A percentile compares a stretch with the other conserved stretches of the same genome.
phyloP scores from a whole-genome alignment of 1,284 basidiomycete genomes.

The Phellopilus nigrolimitatus region DNA sequence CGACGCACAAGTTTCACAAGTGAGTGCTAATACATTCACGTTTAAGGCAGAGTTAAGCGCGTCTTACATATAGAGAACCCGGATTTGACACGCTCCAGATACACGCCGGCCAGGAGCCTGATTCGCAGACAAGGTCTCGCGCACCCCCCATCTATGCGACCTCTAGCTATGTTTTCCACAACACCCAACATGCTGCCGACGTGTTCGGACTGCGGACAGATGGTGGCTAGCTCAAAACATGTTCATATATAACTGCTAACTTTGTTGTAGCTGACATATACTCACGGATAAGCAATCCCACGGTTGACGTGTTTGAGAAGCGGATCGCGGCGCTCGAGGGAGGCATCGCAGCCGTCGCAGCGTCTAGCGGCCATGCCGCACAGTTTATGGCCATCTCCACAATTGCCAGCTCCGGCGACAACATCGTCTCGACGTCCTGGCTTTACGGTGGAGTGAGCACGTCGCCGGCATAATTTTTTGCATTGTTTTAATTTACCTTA shows the following conservation, averaged over 20 bases:
- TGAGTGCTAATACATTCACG: too few species aligned
- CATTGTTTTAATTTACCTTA: too few species aligned
- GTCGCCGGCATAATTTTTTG: too few species aligned
- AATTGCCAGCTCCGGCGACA: slow-evolving; percentile 68
- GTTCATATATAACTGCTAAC: too few species aligned
- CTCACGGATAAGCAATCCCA: slow-evolving; percentile 80
- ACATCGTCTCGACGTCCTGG: slow-evolving; percentile 72
- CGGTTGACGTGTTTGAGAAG: slow-evolving; percentile 83
- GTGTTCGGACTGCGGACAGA: slow-evolving; percentile 64
- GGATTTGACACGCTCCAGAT: slow-evolving; percentile 83
- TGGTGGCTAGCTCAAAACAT: background rate
- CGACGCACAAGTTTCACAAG: slow-evolving; percentile 18
- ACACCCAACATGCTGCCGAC: slow-evolving; percentile 80
- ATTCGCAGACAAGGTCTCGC: slow-evolving; percentile 70
- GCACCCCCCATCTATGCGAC: slow-evolving; percentile 82
- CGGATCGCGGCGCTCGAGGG: slow-evolving; percentile 82
- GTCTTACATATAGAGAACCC: slow-evolving; percentile 53
- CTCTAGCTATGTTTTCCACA: slow-evolving; percentile 77
- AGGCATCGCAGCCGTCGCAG: slow-evolving; percentile 75
- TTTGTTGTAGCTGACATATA: slow-evolving; percentile 75
- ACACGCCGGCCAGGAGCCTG: slow-evolving; percentile 75
- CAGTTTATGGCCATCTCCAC: slow-evolving; percentile 74
- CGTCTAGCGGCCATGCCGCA: slow-evolving; percentile 76
- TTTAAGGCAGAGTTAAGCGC: too few species aligned
- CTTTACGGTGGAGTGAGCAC: slow-evolving; percentile 66